Conservation (phyloP, 2,329 filamentous ascomycete genomes). For the Trichoderma atrobrunneum region DNA sequence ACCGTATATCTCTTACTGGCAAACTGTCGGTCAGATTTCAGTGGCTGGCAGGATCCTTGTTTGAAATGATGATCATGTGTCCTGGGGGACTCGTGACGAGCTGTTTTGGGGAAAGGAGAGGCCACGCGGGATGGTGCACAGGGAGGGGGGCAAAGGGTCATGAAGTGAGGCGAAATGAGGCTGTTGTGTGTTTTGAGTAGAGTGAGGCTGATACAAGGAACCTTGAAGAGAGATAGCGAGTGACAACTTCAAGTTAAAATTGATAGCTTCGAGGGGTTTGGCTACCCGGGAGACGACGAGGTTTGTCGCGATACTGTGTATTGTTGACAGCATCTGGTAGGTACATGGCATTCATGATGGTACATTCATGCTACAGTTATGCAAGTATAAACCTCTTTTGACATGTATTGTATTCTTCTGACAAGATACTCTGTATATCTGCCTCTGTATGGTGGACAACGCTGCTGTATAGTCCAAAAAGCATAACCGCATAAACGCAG, state of each 20-base stretch:
- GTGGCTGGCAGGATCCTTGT: not conserved
- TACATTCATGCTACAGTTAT: not conserved
- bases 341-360: not conserved
- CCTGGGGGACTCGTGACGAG: not conserved
- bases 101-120: not conserved
- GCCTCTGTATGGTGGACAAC: not conserved
- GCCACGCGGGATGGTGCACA: not conserved
- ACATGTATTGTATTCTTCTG: not conserved
- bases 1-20: not conserved
- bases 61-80: conserved; percentile 4
- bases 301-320: not conserved
- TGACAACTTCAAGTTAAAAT: not conserved
- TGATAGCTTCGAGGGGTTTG: not conserved
- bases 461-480: not conserved
- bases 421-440: not conserved
- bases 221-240: not conserved
- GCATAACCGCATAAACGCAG: not conserved
- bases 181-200: not conserved
- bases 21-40: not conserved
- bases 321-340: not conserved
- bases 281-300: not conserved
- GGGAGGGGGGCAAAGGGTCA: not conserved
- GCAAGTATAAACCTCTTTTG: not conserved
- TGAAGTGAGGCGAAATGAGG: not conserved
- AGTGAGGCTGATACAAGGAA: not conserved